Conservation (phyloP, 2,329 filamentous ascomycete genomes). For the Aspergillus ustus region DNA sequence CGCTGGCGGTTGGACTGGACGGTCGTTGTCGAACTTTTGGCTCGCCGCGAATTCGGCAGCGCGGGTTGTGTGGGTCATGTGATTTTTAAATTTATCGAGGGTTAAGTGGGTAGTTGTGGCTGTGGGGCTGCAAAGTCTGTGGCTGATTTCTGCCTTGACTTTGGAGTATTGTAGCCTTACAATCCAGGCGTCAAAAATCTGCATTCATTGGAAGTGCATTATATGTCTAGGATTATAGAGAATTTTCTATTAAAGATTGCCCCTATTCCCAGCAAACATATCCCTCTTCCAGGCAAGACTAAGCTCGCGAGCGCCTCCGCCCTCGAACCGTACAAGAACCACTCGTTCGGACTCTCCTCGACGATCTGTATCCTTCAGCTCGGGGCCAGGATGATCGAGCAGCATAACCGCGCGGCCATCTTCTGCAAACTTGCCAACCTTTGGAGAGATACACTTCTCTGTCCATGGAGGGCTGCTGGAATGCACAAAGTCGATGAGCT, state of each 20-base stretch:
- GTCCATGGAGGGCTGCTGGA: constrained; percentile 51
- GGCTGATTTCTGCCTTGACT: background rate
- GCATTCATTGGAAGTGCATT: background rate
- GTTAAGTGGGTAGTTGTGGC: constrained; percentile 29
- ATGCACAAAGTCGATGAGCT: constrained; percentile 55
- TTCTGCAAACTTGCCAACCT: constrained; percentile 39
- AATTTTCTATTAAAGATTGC: constrained; percentile 33
- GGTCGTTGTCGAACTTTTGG: constrained; percentile 31
- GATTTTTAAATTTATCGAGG: constrained; percentile 47
- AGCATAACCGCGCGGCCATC: constrained; percentile 59
- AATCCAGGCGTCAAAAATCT: background rate
- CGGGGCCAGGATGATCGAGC: constrained; percentile 60
- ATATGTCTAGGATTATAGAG: background rate
- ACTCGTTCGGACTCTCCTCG: constrained; percentile 60
- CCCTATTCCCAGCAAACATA: constrained; percentile 45
- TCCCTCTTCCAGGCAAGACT: constrained; percentile 57
- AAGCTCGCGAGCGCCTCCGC: constrained; percentile 61
- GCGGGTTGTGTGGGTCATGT: constrained; percentile 49
- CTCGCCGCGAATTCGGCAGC: constrained; percentile 32
- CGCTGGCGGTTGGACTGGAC: constrained; percentile 36
- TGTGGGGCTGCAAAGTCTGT: background rate
- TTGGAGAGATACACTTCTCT: constrained; percentile 53
- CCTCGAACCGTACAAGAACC: constrained; percentile 60
- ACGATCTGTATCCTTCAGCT: constrained; percentile 55
- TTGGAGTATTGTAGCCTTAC: background rate